Base-by-base conservation (phyloP, 768 basidiomycete species). In the Tephrocybe sp. region DNA sequence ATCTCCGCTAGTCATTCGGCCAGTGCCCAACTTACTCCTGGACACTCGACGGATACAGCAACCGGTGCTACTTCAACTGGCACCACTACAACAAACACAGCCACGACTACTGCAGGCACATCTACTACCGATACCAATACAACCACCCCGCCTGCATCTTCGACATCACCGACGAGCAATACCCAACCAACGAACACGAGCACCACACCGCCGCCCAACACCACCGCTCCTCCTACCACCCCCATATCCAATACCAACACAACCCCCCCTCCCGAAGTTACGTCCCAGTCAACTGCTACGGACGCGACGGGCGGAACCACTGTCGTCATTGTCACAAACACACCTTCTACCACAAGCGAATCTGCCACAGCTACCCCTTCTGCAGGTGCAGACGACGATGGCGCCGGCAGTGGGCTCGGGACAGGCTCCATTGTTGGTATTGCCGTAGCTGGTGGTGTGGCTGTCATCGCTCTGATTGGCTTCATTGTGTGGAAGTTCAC, bases 401-500 rank as follows among this genome's bases (percentile, higher is more conserved):
- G 62, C 26, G 55, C 56, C 36, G 53, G 53, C 49, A 63, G 67
- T 26, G 75, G 83, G n/a, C 64, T 90, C 15, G 66, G 83, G 39
- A 85, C 79, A 4, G 86, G 87, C 3, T 86, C 88, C 34, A 89
- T 93, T 61, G 66, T 92, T 38, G 91, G 90, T 28, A 73, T 93
- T 52, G 85, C 89, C 0, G 88, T 93, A 20, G 84, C 89, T 3
- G 91, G 88, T 37, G 91, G 89, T 48, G 73, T 92, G 48, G 86
- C 89, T 20, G 67, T 85, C 17, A 68, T 93, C 58, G 86, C 79
- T 9, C 76, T 93, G 46, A 68, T 85, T 45, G 82, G 73, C 14
- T 93, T 93, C 72, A 79, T 91, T 57, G 71, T 89, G 32, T 93
- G 92, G 91, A 93, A 93, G 68, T 81, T 91, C 63, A 88, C 87